A percentile compares a stretch with the other conserved stretches of the same genome.
Conservation (phyloP, 352 stramenopile genomes). For the Albugo candida region DNA sequence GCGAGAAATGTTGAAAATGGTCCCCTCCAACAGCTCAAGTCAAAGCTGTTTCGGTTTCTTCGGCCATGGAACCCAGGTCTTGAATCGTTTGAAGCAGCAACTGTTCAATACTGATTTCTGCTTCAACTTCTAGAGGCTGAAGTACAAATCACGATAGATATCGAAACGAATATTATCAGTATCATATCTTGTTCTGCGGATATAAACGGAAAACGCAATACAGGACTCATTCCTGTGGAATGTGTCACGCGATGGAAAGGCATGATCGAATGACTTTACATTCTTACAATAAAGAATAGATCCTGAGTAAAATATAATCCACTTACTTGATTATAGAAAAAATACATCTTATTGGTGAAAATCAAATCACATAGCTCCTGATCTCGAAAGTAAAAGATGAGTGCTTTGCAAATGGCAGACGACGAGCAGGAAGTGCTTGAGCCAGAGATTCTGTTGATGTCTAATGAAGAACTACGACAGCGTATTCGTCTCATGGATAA, state of each 20-base stretch:
- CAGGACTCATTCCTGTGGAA: slow-evolving; percentile 17
- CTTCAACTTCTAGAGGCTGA: slow-evolving; percentile 10
- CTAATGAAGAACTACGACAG: slow-evolving; percentile 88
- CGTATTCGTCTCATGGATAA: slow-evolving; percentile 93
- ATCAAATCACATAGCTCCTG: too few species aligned
- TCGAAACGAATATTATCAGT: slow-evolving; percentile 18
- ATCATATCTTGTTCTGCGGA: slow-evolving; percentile 28
- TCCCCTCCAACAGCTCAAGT: slow-evolving; percentile 62
- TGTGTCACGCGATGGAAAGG: slow-evolving; percentile 53
- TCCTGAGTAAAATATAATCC: neutral
- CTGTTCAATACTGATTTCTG: too few species aligned
- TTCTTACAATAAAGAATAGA: slow-evolving; percentile 27
- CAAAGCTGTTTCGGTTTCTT: slow-evolving; percentile 53
- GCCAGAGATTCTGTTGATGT: slow-evolving; percentile 88
- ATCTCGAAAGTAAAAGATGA: too few species aligned
- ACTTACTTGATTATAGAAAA: too few species aligned
- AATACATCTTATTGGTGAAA: too few species aligned
- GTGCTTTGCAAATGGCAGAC: too few species aligned
- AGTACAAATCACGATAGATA: slow-evolving; percentile 34
- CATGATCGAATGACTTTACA: slow-evolving; percentile 24
- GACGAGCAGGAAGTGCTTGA: slow-evolving; percentile 8
- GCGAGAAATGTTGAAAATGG: slow-evolving; percentile 62
- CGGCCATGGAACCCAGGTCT: slow-evolving; percentile 48
- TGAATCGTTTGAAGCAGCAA: neutral
- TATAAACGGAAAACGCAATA: neutral